phyloP scores from a whole-genome alignment of 2,329 filamentous ascomycete species.

The Ophiocordyceps camponoti-floridani region DNA sequence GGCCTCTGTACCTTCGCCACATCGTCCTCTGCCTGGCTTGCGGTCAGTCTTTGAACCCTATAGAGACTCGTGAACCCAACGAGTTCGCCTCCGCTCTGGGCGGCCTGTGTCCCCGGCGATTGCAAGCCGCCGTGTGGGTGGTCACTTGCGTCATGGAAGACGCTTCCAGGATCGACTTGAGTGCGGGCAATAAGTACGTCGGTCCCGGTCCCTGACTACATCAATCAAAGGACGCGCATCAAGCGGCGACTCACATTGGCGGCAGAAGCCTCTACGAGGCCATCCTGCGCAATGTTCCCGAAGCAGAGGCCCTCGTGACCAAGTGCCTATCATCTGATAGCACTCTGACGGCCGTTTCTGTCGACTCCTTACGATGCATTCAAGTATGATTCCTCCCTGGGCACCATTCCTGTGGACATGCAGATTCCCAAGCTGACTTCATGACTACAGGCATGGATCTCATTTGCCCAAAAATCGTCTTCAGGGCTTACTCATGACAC shows the following conservation, averaged over 20 bases:
- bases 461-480: conserved; percentile 50
- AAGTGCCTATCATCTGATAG: conserved; percentile 15
- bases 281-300: conserved; percentile 20
- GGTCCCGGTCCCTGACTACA: background rate
- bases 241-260: conserved; percentile 3
- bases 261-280: conserved; percentile 20
- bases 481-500: conserved; percentile 37
- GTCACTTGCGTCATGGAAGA: conserved; percentile 19
- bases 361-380: conserved; percentile 41
- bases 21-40: conserved; percentile 34
- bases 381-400: conserved; percentile 23
- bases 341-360: conserved; percentile 19
- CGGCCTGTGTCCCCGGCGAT: conserved; percentile 24
- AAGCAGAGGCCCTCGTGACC: conserved; percentile 21
- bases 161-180: conserved; percentile 41
- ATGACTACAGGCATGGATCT: conserved; percentile 45
- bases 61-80: conserved; percentile 11
- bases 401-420: background rate
- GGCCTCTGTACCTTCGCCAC: conserved; percentile 47
- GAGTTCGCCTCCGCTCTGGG: conserved; percentile 28
- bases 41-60: conserved; percentile 7
- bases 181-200: conserved; percentile 36
- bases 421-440: background rate
- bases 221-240: background rate
- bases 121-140: conserved; percentile 48